These are phyloP conservation scores for Coemansia sp. DNA, from an alignment of 192 early-diverging fungal species.

Conservation along the genomic window DNA sequence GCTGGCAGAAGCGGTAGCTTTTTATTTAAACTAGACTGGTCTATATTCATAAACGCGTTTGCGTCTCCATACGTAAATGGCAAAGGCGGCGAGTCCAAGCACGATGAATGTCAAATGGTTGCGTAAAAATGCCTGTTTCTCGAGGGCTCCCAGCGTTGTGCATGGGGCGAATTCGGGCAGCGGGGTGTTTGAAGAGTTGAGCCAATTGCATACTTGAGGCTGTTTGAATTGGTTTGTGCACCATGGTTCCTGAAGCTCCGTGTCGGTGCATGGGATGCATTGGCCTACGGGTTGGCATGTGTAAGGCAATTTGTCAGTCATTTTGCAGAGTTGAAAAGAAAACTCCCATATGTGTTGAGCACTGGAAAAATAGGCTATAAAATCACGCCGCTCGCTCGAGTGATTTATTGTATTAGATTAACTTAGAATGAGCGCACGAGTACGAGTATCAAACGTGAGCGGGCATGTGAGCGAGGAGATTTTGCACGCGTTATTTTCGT, in stretches of 20 bases:
- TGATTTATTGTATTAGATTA: background rate
- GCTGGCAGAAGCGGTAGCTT: constrained; percentile 25
- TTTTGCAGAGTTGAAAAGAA: too few relatives aligned
- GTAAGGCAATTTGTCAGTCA: constrained; percentile 8
- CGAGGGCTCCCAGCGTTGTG: constrained; percentile 5
- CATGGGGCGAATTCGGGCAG: constrained; percentile 30
- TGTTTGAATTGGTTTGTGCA: constrained; percentile 40
- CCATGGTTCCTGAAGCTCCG: constrained; percentile 8
- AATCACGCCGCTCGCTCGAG: too few relatives aligned
- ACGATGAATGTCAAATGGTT: constrained; percentile 33
- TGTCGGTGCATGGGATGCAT: constrained; percentile 9
- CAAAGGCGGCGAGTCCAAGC: constrained; percentile 34
- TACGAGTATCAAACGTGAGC: constrained; percentile 65
- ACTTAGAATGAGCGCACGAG: background rate
- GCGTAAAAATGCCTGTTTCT: constrained; percentile 25
- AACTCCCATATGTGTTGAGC: too few relatives aligned
- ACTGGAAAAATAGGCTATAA: background rate
- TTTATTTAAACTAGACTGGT: constrained; percentile 1
- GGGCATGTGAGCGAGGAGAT: constrained; percentile 58
- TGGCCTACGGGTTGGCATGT: constrained; percentile 12
- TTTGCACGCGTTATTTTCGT: constrained; percentile 59
- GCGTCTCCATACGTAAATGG: constrained; percentile 34
- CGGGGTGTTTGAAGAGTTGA: constrained; percentile 24
- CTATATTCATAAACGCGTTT: constrained; percentile 4
- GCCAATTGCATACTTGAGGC: constrained; percentile 38